A percentile compares a stretch with the other conserved stretches of the same genome.
Conservation (phyloP, 805 yeast species). For the Cyberlindnera subsufficiens region DNA sequence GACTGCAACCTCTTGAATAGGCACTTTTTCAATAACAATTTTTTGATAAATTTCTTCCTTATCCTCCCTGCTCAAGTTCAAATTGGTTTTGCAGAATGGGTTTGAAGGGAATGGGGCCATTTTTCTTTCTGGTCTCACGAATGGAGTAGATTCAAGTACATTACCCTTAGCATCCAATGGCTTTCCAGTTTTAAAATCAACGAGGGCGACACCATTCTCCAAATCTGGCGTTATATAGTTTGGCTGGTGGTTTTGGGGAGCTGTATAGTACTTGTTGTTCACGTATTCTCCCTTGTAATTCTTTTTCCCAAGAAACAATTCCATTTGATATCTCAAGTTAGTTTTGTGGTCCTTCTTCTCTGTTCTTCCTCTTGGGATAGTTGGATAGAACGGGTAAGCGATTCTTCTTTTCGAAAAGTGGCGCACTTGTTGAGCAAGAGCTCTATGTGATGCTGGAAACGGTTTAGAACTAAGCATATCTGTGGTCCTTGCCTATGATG, state of each 20-base stretch:
- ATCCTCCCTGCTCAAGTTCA: conserved; percentile 50
- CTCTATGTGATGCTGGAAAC: neutral
- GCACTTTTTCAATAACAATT: conserved; percentile 42
- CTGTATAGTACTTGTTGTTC: conserved; percentile 66
- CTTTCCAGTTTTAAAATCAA: conserved; percentile 28
- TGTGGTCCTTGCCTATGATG: neutral
- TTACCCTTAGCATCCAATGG: conserved; percentile 20
- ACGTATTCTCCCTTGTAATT: conserved; percentile 79
- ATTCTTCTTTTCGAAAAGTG: conserved; percentile 45
- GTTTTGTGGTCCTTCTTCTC: conserved; percentile 40
- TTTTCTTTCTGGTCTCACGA: conserved; percentile 9
- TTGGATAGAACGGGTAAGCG: conserved; percentile 50
- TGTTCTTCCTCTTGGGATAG: conserved; percentile 34
- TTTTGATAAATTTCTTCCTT: conserved; percentile 57
- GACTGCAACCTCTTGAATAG: conserved; percentile 70
- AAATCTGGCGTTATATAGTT: conserved; percentile 60
- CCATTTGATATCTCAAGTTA: conserved; percentile 56
- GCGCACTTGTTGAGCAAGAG: conserved; percentile 30
- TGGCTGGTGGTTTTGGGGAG: conserved; percentile 63
- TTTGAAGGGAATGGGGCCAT: conserved; percentile 83
- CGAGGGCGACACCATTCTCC: conserved; percentile 35
- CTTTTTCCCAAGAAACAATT: conserved; percentile 75
- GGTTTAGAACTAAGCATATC: neutral
- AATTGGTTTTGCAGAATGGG: conserved; percentile 60
- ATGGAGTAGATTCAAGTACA: conserved; percentile 5